A percentile compares a stretch with the other conserved stretches of the same genome.
phyloP scores from a whole-genome alignment of 805 yeast genomes.

The Trichomonascus vanleenenianus region DNA sequence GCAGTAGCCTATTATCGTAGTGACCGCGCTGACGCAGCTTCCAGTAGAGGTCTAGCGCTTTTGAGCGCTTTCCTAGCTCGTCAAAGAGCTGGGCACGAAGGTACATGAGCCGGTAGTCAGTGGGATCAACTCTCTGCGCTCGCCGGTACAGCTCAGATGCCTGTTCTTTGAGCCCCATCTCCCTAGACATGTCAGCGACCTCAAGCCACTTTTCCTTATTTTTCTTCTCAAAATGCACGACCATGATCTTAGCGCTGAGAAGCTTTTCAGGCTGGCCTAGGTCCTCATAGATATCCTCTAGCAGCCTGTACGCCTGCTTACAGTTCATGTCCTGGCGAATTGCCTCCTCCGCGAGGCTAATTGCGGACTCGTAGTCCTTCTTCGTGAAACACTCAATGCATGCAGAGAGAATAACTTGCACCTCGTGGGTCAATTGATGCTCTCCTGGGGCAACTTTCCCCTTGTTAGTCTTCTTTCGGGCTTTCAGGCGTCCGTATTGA shows the following conservation, averaged over 20 bases:
- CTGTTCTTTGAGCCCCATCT: slow-evolving; percentile 57
- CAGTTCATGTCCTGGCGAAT: slow-evolving; percentile 24
- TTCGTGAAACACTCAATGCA: slow-evolving; percentile 79
- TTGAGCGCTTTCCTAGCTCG: slow-evolving; percentile 20
- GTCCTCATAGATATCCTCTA: slow-evolving; percentile 42
- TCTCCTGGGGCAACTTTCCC: not conserved
- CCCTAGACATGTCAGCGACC: slow-evolving; percentile 72
- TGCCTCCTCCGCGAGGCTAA: slow-evolving; percentile 26
- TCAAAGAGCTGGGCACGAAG: slow-evolving; percentile 44
- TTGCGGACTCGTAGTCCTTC: slow-evolving; percentile 31
- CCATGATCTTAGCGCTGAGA: slow-evolving; percentile 33
- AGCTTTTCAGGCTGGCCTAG: slow-evolving; percentile 29
- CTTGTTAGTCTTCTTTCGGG: not conserved
- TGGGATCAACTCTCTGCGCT: slow-evolving; percentile 81
- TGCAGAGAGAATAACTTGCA: slow-evolving; percentile 51
- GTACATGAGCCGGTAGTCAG: slow-evolving; percentile 73
- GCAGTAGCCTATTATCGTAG: slow-evolving; percentile 6
- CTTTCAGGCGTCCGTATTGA: too few relatives aligned
- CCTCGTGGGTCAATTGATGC: slow-evolving; percentile 45
- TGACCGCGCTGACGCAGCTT: slow-evolving; percentile 15
- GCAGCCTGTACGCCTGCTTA: slow-evolving; percentile 24
- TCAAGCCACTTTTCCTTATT: slow-evolving; percentile 82
- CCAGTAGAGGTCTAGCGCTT: slow-evolving; percentile 22
- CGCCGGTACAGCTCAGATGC: slow-evolving; percentile 53
- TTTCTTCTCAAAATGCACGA: slow-evolving; percentile 67